Percentiles rank a stretch among this genome's conserved stretches.
phyloP scores from a whole-genome alignment of 164 flowering plant genomes.

The Magnolia kwangsiensis region DNA sequence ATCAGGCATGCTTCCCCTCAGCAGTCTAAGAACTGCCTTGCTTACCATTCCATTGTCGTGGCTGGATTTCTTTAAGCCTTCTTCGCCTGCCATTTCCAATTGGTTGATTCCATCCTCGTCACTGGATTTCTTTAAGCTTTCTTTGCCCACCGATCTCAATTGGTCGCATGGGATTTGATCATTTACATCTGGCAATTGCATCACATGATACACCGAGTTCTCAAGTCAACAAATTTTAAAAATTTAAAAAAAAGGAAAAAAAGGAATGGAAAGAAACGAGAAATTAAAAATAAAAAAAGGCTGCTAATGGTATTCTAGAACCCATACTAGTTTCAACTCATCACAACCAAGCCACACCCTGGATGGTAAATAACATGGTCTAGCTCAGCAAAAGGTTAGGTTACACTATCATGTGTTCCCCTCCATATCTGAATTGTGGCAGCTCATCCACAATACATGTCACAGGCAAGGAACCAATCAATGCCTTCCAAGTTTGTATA shows the following conservation, averaged over 20 bases:
- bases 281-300: too few relatives aligned
- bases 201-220: neutral
- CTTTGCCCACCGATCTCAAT: conserved; percentile 16
- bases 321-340: neutral
- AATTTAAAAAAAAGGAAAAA: too few relatives aligned
- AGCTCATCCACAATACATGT: too few relatives aligned
- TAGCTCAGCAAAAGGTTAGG: neutral
- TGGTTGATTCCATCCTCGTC: conserved; percentile 20
- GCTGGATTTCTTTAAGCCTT: conserved; percentile 25
- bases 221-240: neutral
- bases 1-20: conserved; percentile 33
- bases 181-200: conserved; percentile 21
- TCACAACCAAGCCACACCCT: too few relatives aligned
- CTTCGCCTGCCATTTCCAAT: conserved; percentile 23
- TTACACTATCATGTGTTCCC: neutral
- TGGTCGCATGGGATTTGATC: conserved; percentile 29
- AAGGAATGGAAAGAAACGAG: neutral
- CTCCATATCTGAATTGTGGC: neutral
- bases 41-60: neutral
- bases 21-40: conserved; percentile 15
- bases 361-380: neutral
- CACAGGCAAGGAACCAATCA: too few relatives aligned
- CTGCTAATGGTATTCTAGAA: too few relatives aligned
- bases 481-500: too few relatives aligned
- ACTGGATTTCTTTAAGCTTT: conserved; percentile 17